A percentile compares a stretch with the other conserved stretches of the same genome.
phyloP scores from a whole-genome alignment of 306 rosid genomes.

The Ceratonia siliqua region DNA sequence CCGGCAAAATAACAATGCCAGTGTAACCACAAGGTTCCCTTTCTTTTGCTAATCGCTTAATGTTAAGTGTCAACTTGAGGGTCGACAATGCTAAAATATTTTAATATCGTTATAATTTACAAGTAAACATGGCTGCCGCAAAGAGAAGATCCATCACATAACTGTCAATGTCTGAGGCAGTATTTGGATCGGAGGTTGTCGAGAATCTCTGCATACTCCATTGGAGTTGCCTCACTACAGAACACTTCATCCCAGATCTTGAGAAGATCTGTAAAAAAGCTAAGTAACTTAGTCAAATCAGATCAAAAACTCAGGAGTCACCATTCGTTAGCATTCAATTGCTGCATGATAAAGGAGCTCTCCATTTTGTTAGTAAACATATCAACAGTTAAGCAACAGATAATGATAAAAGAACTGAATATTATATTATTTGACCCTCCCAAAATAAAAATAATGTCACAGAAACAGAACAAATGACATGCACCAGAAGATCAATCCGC shows the following conservation, averaged over 20 bases:
- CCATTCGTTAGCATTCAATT: background rate
- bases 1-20: too few relatives aligned
- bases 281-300: constrained; percentile 3
- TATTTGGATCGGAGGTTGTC: constrained; percentile 70
- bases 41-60: background rate
- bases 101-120: constrained; percentile 32
- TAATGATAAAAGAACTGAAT: background rate
- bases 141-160: constrained; percentile 3
- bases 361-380: background rate
- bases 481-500: background rate
- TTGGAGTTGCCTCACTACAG: constrained; percentile 65
- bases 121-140: background rate
- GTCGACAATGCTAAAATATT: constrained; percentile 15
- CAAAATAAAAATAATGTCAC: too few relatives aligned
- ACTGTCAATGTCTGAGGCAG: constrained; percentile 41
- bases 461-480: too few relatives aligned
- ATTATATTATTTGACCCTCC: background rate
- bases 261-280: constrained; percentile 55
- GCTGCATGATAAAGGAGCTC: background rate
- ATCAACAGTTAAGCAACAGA: background rate
- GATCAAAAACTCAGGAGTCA: background rate
- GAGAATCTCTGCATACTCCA: constrained; percentile 69
- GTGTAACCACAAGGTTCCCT: too few relatives aligned
- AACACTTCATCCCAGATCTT: constrained; percentile 87
- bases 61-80: background rate